Conservation (phyloP, 1,284 basidiomycete genomes). For the Microbotryomycetes sp. region DNA sequence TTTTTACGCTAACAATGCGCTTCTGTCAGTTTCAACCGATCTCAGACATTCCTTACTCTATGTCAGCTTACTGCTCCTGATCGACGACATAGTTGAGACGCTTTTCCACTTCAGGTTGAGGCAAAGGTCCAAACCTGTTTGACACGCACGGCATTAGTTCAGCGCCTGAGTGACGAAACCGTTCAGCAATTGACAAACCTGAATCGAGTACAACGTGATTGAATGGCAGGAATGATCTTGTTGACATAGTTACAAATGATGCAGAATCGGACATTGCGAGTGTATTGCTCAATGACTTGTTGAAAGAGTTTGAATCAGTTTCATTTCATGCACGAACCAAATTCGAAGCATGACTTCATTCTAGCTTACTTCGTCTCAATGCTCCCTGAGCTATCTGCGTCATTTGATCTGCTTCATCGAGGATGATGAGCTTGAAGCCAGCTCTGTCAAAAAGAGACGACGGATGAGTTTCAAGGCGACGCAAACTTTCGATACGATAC, state of each 20-base stretch:
- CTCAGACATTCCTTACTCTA: not conserved
- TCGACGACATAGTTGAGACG: constrained; percentile 73
- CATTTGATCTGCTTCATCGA: constrained; percentile 99
- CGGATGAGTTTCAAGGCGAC: not conserved
- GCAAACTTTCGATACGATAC: not conserved
- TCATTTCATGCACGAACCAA: not conserved
- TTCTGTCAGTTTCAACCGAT: not conserved
- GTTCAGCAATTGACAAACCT: constrained; percentile 43
- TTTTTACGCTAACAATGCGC: constrained; percentile 60
- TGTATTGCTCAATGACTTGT: constrained; percentile 97
- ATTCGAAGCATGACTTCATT: not conserved
- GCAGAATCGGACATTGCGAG: constrained; percentile 96
- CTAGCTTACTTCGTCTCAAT: constrained; percentile 60
- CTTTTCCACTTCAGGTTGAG: constrained; percentile 76
- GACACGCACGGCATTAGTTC: not conserved
- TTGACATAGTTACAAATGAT: constrained; percentile 99
- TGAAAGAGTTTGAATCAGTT: not conserved
- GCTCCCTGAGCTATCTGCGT: constrained; percentile 95
- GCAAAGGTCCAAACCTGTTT: constrained; percentile 79
- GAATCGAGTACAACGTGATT: constrained; percentile 96
- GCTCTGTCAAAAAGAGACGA: constrained; percentile 50
- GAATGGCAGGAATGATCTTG: constrained; percentile 97
- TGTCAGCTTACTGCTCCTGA: constrained; percentile 63
- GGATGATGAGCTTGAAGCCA: constrained; percentile 93
- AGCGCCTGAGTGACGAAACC: not conserved